Percentiles rank a stretch among this genome's conserved stretches.
Evolutionary conservation across 441 rosid species (phyloP).

Genomic region (Melastoma candidum): DNA sequence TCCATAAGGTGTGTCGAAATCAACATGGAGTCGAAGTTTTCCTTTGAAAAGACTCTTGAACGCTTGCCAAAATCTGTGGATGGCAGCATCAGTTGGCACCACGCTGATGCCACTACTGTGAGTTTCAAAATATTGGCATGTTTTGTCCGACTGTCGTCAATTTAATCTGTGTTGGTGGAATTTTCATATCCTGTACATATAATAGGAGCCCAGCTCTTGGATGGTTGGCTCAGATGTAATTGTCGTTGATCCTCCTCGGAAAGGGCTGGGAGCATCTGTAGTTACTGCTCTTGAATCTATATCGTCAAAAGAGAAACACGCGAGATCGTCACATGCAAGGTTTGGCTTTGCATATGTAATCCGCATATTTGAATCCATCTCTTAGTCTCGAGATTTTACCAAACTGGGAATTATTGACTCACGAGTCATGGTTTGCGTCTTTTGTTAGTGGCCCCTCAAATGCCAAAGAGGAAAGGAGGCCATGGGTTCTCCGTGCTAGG

Average conservation of each 20-base stretch:
- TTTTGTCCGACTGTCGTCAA: slow-evolving; percentile 1
- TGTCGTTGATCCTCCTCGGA: slow-evolving; percentile 92
- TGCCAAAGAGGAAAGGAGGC: slow-evolving; percentile 79
- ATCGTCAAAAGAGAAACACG: slow-evolving; percentile 38
- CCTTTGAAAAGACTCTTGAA: slow-evolving; percentile 76
- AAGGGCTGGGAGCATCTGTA: slow-evolving; percentile 73
- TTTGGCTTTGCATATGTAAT: slow-evolving; percentile 17
- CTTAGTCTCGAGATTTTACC: background rate
- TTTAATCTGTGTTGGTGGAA: background rate
- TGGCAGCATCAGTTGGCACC: slow-evolving; percentile 85
- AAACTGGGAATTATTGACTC: background rate
- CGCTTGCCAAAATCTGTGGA: slow-evolving; percentile 63
- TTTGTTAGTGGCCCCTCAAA: slow-evolving; percentile 28
- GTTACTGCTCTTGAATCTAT: slow-evolving; percentile 50
- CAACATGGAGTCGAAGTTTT: slow-evolving; percentile 76
- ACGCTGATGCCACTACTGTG: slow-evolving; percentile 67
- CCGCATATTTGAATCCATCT: slow-evolving; percentile 8
- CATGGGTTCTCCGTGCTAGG: slow-evolving; percentile 85
- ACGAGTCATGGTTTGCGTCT: slow-evolving; percentile 6
- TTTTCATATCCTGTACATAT: background rate
- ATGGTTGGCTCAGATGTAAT: slow-evolving; percentile 79
- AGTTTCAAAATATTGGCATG: slow-evolving; percentile 11
- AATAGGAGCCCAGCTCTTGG: slow-evolving; percentile 85
- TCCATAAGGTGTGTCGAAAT: slow-evolving; percentile 87
- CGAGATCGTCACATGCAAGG: slow-evolving; percentile 40